Evolutionary conservation across 2,329 filamentous ascomycete species (phyloP).

Genomic region (Fusarium sp.): DNA sequence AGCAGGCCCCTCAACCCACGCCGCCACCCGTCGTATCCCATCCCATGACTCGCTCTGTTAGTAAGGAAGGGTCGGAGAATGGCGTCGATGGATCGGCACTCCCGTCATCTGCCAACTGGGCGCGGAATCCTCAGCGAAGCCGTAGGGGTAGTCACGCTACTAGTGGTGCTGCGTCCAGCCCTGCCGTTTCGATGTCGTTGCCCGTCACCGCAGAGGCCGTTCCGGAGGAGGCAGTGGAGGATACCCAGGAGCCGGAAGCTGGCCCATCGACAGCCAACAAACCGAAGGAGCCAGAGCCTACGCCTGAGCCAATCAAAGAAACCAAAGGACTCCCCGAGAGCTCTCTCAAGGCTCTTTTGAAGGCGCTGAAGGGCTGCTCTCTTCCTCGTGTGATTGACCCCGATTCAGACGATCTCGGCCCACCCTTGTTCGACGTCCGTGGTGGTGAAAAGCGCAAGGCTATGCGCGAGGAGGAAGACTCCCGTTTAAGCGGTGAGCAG

Average conservation of each 20-base stretch:
- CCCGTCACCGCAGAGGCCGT: constrained; percentile 65
- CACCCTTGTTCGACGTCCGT: constrained; percentile 84
- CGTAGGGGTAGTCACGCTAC: constrained; percentile 83
- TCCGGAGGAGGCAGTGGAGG: constrained; percentile 56
- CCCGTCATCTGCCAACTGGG: constrained; percentile 95
- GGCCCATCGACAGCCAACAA: constrained; percentile 37
- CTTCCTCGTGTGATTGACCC: constrained; percentile 41
- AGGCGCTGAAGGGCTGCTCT: constrained; percentile 52
- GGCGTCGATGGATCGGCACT: constrained; percentile 88
- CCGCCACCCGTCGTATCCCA: constrained; percentile 60
- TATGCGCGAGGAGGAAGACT: constrained; percentile 79
- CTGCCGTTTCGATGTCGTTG: constrained; percentile 73
- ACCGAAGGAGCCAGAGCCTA: constrained; percentile 27
- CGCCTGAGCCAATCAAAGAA: constrained; percentile 7
- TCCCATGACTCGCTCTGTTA: constrained; percentile 80
- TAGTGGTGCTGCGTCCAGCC: constrained; percentile 84
- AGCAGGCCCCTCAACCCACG: constrained; percentile 56
- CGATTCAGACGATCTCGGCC: constrained; percentile 52
- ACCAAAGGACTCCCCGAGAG: constrained; percentile 34
- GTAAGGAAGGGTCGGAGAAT: constrained; percentile 79
- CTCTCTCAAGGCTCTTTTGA: constrained; percentile 52
- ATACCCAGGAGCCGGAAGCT: constrained; percentile 42
- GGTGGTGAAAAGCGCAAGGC: constrained; percentile 85
- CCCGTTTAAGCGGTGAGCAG: constrained; percentile 59
- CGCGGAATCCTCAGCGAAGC: constrained; percentile 75